Base-by-base conservation (phyloP, 306 rosid genomes). In the Amphicarpaea edgeworthii region DNA sequence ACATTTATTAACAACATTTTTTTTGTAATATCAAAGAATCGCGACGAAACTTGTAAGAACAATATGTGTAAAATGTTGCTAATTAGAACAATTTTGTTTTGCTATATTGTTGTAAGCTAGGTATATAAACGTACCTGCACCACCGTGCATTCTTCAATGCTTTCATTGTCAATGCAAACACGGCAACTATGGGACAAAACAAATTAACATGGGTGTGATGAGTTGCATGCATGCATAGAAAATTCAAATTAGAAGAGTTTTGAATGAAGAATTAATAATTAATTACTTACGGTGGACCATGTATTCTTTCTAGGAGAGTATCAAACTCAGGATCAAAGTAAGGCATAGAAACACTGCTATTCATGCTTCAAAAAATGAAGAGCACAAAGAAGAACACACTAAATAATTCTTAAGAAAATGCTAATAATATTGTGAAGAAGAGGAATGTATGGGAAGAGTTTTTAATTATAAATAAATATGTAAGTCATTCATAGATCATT, bases 271-370 rank as follows among this genome's bases (percentile, higher is more conserved):
- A 43, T n/a, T n/a, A n/a, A n/a, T n/a, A n/a, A n/a, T n/a, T n/a
- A n/a, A n/a, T 43, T 30, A 67, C 94, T 77, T 80, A 89, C 97
- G 81, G 62, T 24, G 97, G 97, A 16, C 97, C 94, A 83, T 87
- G 16, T 42, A 91, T 79, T 70, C 97, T 86, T 72, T 91, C 93
- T 8, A 70, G 81, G 47, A 83, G 91, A 30, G 57, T 80, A 58
- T 91, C 93, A 55, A 86, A 90, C 19, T 90, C 91, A 49, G 96
- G 96, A 87, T 90, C 96, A 47, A 88, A 90, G 79, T 90, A 90
- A 41, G 96, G 96, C 88, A 78, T 86, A 73, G 87, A 89, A 62
- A 89, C 86, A n/a, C n/a, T n/a, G 71, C 79, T 78, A 68, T 87
- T 91, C 77, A 88, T 89, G 85, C 83, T 50, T n/a, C n/a, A 60